These are phyloP conservation scores for Taphrina pruni DNA, from an alignment of 1,139 yeast genomes.

Conservation along the genomic window DNA sequence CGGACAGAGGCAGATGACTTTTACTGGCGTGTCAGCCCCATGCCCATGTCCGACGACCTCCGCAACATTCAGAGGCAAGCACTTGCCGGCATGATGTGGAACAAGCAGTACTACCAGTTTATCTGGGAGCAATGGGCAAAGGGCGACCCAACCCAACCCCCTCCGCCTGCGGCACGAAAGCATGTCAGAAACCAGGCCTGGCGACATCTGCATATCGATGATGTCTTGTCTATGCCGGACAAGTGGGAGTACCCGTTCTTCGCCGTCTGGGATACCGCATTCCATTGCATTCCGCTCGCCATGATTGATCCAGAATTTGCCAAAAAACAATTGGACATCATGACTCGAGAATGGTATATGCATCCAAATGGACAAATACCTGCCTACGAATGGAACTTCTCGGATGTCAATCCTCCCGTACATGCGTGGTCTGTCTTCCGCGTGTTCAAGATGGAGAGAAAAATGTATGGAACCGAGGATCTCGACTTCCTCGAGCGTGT, in stretches of 20 bases:
- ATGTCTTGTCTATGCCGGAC: constrained; percentile 88
- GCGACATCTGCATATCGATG: constrained; percentile 89
- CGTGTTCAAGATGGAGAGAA: constrained; percentile 86
- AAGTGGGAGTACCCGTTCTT: constrained; percentile 97
- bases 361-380: constrained; percentile 99
- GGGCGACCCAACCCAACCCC: constrained; percentile 80
- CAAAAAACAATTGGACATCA: constrained; percentile 81
- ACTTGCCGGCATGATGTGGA: constrained; percentile 92
- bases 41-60: constrained; percentile 81
- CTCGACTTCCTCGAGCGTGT: constrained; percentile 85
- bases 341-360: constrained; percentile 97
- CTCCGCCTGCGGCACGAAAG: constrained; percentile 81
- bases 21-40: constrained; percentile 86
- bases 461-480: constrained; percentile 82
- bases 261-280: constrained; percentile 98
- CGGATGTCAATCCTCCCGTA: constrained; percentile 96
- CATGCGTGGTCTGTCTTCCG: constrained; percentile 97
- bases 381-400: constrained; percentile 96
- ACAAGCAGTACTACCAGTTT: constrained; percentile 89
- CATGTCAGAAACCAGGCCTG: constrained; percentile 85
- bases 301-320: constrained; percentile 96
- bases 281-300: constrained; percentile 92
- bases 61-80: constrained; percentile 92
- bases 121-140: constrained; percentile 85
- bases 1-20: constrained; percentile 92